Evolutionary conservation across 768 basidiomycete species (phyloP).

Genomic region (Astraeus odoratus): DNA sequence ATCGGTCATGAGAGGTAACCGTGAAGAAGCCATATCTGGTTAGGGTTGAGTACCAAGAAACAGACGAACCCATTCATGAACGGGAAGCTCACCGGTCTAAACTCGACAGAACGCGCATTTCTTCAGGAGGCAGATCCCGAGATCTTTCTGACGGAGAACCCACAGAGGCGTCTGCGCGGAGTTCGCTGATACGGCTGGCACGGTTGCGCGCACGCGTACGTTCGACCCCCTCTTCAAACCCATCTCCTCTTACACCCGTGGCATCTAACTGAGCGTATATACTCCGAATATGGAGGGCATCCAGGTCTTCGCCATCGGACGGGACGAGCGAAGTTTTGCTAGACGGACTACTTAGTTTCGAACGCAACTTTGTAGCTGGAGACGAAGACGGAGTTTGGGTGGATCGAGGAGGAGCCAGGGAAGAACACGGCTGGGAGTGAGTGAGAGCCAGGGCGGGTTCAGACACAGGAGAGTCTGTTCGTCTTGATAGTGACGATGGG

Average conservation of each 20-base stretch:
- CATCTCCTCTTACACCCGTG: conserved; percentile 90
- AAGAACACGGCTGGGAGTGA: conserved; percentile 12
- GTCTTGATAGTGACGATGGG: conserved; percentile 17
- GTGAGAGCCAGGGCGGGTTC: conserved; percentile 15
- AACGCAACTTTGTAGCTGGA: conserved; percentile 18
- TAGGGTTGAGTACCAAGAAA: conserved; percentile 7
- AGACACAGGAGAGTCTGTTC: conserved; percentile 20
- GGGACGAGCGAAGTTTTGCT: conserved; percentile 60
- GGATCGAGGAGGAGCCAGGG: conserved; percentile 24
- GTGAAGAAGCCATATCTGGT: conserved; percentile 89
- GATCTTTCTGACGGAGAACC: conserved; percentile 55
- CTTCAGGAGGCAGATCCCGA: conserved; percentile 63
- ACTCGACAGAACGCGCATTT: conserved; percentile 61
- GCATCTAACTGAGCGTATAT: conserved; percentile 88
- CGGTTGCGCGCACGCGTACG: conserved; percentile 75
- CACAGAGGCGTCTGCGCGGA: conserved; percentile 48
- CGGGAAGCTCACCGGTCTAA: conserved; percentile 76
- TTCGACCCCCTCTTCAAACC: conserved; percentile 90
- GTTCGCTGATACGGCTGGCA: conserved; percentile 48
- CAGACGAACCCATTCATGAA: background rate
- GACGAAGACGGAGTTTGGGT: conserved; percentile 31
- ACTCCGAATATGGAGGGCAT: conserved; percentile 75
- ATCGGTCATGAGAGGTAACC: conserved; percentile 73
- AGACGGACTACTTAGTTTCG: conserved; percentile 30
- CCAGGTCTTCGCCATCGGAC: conserved; percentile 74